Base-by-base conservation (phyloP, 495 filamentous ascomycete species). In the Trichocladium uniseriatum region DNA sequence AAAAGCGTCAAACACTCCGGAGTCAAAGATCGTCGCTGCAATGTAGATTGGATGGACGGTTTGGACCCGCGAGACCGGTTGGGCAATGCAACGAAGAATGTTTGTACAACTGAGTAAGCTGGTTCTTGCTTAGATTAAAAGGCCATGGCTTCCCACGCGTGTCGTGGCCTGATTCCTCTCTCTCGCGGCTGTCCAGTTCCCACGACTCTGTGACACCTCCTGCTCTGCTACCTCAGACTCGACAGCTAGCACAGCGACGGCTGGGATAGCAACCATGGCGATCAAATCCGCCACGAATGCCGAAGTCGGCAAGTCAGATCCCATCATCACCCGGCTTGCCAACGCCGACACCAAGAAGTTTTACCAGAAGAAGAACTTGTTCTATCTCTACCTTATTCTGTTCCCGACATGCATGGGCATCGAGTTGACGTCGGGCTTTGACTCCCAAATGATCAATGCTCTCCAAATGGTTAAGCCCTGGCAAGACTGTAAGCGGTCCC, bases 401-500 rank as follows among this genome's bases (percentile, higher is more conserved):
- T 76, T 82, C 52, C 79, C 79, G 15, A 74, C 78, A 19, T 79
- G 75, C 56, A 82, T 86, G 71, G 83, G 82, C 18, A 78, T 83
- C 53, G 83, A 84, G 64, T 79, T 83, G 68, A 86, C 81, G 1
- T 82, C 80, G 20, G 82, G 83, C 1, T 86, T 85, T 58, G 81
- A 86, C 61, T 80, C 78, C 7, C 79, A 82, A 52, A 79, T 86
- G 59, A 83, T 86, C 66, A 86, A 84, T 51, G 76, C 77, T 2
- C 72, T 85, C 3, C 80, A 86, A 62, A 75, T 79, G 27, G 74
- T 82, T 15, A 62, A 68, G 7, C 65, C 68, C 6, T 83, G 75
- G 77, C 67, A 71, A 22, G 47, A 52, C 10, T 81, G 78, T 78
- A 52, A 31, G 72, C n/a, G n/a, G n/a, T n/a, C n/a, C n/a, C n/a